Evolutionary conservation across 805 yeast species (phyloP), one percentile per base, ranked within the genome.

Genomic region (Zygoascus bituminiphila): DNA sequence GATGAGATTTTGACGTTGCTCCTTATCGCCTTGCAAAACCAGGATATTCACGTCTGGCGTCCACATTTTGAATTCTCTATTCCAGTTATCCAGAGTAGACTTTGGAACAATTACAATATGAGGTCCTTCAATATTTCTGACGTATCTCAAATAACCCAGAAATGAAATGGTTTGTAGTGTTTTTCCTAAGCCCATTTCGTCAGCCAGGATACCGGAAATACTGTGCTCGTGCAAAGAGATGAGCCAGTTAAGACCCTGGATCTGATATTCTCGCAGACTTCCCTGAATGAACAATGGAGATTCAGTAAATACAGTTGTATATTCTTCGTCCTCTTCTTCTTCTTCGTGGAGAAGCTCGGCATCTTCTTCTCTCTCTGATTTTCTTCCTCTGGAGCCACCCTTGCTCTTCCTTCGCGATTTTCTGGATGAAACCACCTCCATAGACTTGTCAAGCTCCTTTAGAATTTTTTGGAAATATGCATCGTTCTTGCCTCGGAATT

Each of bases 111-210:
- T 84, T 14, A 93, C 79, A 37, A 93, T 76, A 62, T 83, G 87
- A 0, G 98, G 98, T 0, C 98, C 98, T 54, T 82, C 85, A 9
- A 88, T 75, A 22, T 78, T 75, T 55, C 79, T 81, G 48, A 81
- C 72, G 60, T 85, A 87, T 53, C 96, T 73, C 48, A 91, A 67
- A 63, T 85, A 88, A 0, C 96, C 97, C 41, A 91, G 70, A 58
- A 91, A 93, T 1, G 98, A 81, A 43, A 91, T 89, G 1, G 98
- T 89, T 67, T 91, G 98, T 46, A 91, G 70, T 2, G 98, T 91
- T 65, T 91, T 91, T 48, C 98, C 98, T 23, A 91, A 72, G 1
- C 98, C 98, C 98, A 93, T 91, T 65, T 91, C 98, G 66, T 91
- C 98, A 6, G 98, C 98, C 42, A 91, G 69, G 35, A 91, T 91